Conservation (phyloP, 129 eudicot species). For the Helichrysum umbraculigerum region DNA sequence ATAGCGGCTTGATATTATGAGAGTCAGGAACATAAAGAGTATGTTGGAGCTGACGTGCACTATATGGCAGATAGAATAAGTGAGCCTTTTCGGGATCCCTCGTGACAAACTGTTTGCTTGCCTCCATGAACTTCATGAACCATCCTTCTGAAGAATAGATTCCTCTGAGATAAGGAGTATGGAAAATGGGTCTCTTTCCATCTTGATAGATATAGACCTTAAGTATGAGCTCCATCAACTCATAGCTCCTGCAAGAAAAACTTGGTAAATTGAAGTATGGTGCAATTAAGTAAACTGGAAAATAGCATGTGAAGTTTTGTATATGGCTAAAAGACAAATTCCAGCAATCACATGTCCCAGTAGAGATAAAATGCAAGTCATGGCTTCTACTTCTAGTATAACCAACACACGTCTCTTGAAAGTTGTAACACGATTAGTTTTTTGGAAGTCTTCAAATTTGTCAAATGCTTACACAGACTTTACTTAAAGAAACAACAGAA, state of each 20-base stretch:
- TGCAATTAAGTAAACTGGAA: neutral
- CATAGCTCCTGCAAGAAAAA: constrained; percentile 70
- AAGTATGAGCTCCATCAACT: constrained; percentile 85
- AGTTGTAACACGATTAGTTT: constrained; percentile 4
- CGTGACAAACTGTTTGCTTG: constrained; percentile 64
- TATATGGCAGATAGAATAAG: constrained; percentile 87
- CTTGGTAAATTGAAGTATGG: neutral
- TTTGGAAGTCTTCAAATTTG: neutral
- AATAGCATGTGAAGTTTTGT: neutral
- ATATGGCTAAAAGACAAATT: neutral
- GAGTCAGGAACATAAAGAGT: constrained; percentile 67
- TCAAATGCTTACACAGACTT: neutral
- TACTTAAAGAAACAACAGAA: neutral
- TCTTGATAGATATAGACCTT: constrained; percentile 82
- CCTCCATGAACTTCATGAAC: constrained; percentile 85
- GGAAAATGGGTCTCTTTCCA: constrained; percentile 77
- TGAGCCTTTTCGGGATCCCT: constrained; percentile 86
- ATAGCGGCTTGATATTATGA: constrained; percentile 61
- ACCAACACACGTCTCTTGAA: neutral
- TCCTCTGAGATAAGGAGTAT: constrained; percentile 67
- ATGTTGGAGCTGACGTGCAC: constrained; percentile 75
- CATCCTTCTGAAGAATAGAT: constrained; percentile 97
- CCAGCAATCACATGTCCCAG: neutral
- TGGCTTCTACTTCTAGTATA: neutral
- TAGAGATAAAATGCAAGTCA: neutral